Conservation (phyloP, 1,284 basidiomycete species). For the Veloboletus limbatus region DNA sequence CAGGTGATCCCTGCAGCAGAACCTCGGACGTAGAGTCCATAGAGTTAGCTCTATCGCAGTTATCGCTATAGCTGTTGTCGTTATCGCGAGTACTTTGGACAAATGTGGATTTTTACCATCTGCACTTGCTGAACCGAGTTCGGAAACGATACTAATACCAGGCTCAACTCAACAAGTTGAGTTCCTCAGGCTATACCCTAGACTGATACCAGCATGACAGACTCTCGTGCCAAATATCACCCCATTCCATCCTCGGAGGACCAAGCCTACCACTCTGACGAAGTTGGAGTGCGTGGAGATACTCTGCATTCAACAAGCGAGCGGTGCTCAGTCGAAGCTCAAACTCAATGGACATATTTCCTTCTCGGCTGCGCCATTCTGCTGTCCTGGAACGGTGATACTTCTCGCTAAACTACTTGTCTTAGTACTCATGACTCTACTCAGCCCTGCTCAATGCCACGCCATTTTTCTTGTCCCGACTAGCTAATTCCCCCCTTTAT, state of each 20-base stretch:
- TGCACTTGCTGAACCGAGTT: too few species aligned
- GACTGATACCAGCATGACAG: slow-evolving; percentile 10
- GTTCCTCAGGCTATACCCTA: too few species aligned
- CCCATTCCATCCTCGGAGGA: slow-evolving; percentile 22
- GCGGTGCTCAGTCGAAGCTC: slow-evolving; percentile 26
- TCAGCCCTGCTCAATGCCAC: slow-evolving; percentile 74
- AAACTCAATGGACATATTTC: slow-evolving; percentile 62
- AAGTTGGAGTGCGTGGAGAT: background rate
- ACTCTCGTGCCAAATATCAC: slow-evolving; percentile 16
- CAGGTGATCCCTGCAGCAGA: slow-evolving; percentile 55
- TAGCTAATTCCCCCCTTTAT: slow-evolving; percentile 53
- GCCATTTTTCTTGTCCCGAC: slow-evolving; percentile 67
- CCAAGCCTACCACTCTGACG: slow-evolving; percentile 2
- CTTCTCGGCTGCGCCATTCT: slow-evolving; percentile 71
- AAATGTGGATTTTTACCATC: background rate
- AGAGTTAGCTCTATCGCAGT: slow-evolving; percentile 1
- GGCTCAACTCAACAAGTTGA: too few species aligned
- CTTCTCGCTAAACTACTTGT: background rate
- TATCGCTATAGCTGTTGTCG: too few species aligned
- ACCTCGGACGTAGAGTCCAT: slow-evolving; percentile 8
- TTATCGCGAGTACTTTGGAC: too few species aligned
- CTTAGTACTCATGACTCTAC: background rate
- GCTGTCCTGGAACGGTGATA: slow-evolving; percentile 76
- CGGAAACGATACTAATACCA: too few species aligned
- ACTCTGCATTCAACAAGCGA: slow-evolving; percentile 1